Evolutionary conservation across 202 grass and related monocot species (phyloP).

Genomic region (Digitaria exilis): DNA sequence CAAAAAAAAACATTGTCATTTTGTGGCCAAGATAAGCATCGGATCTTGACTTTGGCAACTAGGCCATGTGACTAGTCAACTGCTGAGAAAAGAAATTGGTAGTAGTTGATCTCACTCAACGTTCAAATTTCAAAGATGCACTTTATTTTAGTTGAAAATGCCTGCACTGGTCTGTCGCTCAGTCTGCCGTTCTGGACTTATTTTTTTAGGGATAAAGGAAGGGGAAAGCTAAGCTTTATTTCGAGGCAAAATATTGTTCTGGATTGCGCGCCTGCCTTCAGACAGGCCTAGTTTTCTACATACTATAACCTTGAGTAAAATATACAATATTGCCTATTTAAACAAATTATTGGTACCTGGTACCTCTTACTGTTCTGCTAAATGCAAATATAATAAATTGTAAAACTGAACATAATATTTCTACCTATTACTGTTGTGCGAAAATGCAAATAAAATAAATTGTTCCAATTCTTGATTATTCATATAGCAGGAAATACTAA

Average conservation of each 20-base stretch:
- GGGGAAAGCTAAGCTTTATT: too few relatives aligned
- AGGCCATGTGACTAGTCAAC: conserved; percentile 52
- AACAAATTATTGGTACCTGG: neutral
- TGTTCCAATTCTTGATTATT: neutral
- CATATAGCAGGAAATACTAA: neutral
- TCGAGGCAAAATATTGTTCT: neutral
- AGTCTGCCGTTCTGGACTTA: neutral
- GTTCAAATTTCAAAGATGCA: conserved; percentile 24
- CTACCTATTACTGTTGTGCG: neutral
- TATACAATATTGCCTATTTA: neutral
- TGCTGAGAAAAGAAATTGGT: neutral
- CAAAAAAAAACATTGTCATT: neutral
- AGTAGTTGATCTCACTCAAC: conserved; percentile 1
- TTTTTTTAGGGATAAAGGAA: neutral
- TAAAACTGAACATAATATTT: too few relatives aligned
- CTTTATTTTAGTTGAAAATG: conserved; percentile 8
- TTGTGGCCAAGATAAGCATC: conserved; percentile 35
- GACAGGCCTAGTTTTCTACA: neutral
- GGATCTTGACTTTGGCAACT: conserved; percentile 26
- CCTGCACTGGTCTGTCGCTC: neutral
- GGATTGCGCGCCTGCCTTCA: neutral
- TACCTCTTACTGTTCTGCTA: neutral
- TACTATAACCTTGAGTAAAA: neutral
- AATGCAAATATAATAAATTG: neutral
- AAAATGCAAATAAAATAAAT: neutral